Evolutionary conservation across 306 rosid genomes (phyloP).

Genomic region (Rosa persica): DNA sequence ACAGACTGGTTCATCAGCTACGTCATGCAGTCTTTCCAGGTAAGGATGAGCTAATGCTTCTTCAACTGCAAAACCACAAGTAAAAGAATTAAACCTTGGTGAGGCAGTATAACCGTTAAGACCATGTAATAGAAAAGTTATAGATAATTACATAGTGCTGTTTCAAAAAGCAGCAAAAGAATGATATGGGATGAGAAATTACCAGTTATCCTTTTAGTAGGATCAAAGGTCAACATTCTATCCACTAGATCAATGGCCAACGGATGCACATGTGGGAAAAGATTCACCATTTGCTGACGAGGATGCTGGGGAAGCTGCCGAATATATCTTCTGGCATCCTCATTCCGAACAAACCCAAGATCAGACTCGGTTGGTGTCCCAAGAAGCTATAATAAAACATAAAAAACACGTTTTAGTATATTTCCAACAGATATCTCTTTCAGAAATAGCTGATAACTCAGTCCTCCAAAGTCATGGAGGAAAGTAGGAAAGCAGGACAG

Average conservation of each 20-base stretch:
- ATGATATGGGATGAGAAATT: constrained; percentile 28
- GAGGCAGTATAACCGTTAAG: neutral
- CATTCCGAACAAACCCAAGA: constrained; percentile 71
- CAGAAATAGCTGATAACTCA: neutral
- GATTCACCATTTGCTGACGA: constrained; percentile 67
- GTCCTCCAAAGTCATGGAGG: constrained; percentile 4
- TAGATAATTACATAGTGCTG: neutral
- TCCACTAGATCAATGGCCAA: constrained; percentile 86
- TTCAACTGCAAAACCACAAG: constrained; percentile 59
- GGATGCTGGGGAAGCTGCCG: constrained; percentile 76
- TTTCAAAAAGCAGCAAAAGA: constrained; percentile 16
- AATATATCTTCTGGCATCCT: constrained; percentile 82
- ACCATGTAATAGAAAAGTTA: neutral
- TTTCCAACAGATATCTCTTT: constrained; percentile 19
- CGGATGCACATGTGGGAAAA: constrained; percentile 87
- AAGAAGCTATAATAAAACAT: constrained; percentile 61
- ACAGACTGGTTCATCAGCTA: constrained; percentile 90
- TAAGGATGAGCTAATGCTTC: constrained; percentile 96
- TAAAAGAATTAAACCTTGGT: constrained; percentile 5
- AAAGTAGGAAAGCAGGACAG: neutral
- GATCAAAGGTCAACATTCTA: constrained; percentile 90
- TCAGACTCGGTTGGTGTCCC: constrained; percentile 98
- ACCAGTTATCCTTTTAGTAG: constrained; percentile 90
- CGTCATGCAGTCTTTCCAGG: constrained; percentile 89
- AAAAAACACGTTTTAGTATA: constrained; percentile 33